Conservation (phyloP, 78 protist genomes). For the Tieghemostelium lacteum region DNA sequence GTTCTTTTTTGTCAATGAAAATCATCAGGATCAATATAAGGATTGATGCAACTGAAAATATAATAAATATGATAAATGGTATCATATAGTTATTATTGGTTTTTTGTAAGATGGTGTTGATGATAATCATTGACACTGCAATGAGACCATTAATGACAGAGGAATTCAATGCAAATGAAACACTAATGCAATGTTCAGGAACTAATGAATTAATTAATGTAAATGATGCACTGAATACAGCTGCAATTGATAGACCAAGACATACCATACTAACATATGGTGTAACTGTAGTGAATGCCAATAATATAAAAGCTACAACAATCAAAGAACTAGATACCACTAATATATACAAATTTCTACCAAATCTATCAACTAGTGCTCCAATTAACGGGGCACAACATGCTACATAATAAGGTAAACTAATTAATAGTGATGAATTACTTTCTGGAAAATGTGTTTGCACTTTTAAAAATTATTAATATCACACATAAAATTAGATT, state of each 20-base stretch:
- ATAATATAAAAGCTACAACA: neutral
- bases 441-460: neutral
- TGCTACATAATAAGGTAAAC: neutral
- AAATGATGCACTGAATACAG: too few relatives aligned
- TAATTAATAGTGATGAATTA: neutral
- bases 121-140: neutral
- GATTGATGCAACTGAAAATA: neutral
- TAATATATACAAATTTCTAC: neutral
- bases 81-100: neutral
- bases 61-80: neutral
- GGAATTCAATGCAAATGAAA: neutral
- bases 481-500: too few relatives aligned
- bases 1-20: neutral
- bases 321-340: neutral
- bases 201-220: neutral
- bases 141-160: neutral
- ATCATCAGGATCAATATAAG: neutral
- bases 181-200: neutral
- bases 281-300: neutral
- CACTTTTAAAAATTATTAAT: too few relatives aligned
- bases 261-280: neutral
- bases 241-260: too few relatives aligned
- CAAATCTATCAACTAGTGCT: neutral
- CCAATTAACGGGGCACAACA: neutral
- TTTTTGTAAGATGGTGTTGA: neutral